These are phyloP conservation scores for Psilocybe cyanescens DNA, from an alignment of 768 basidiomycete species.

Conservation along the genomic window DNA sequence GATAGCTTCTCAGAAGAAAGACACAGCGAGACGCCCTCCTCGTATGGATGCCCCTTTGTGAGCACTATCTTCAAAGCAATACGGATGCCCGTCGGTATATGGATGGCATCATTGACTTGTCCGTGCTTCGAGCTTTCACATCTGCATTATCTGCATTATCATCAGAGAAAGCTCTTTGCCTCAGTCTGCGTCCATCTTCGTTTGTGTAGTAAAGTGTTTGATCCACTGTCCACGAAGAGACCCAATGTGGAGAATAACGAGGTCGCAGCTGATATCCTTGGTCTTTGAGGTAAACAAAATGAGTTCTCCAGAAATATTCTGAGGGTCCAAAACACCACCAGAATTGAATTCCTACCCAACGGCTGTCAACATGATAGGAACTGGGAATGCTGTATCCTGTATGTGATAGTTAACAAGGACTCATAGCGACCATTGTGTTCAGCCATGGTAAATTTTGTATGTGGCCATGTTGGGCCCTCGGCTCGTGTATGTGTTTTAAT, in stretches of 20 bases:
- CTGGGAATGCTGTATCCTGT: too few species aligned
- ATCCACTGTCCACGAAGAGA: conserved; percentile 34
- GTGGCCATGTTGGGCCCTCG: too few species aligned
- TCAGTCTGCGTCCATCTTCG: background rate
- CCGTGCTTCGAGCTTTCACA: background rate
- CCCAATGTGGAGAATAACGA: conserved; percentile 35
- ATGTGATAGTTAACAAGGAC: too few species aligned
- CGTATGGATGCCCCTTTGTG: conserved; percentile 20
- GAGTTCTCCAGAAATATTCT: conserved; percentile 26
- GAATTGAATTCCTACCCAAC: too few species aligned
- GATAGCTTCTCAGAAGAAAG: conserved; percentile 23
- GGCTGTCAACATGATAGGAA: too few species aligned
- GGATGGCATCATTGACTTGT: conserved; percentile 12
- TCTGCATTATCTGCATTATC: background rate
- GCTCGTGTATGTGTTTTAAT: too few species aligned
- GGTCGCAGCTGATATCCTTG: conserved; percentile 36
- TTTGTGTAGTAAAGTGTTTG: background rate
- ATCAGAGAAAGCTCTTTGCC: background rate
- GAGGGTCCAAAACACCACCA: too few species aligned
- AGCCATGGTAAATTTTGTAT: too few species aligned
- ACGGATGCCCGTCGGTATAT: background rate
- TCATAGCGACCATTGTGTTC: too few species aligned
- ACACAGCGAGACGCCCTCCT: conserved; percentile 25
- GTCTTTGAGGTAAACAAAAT: conserved; percentile 32
- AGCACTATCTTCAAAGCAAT: conserved; percentile 17